phyloP scores from a whole-genome alignment of 768 basidiomycete genomes.

The Tylopilus sp. region DNA sequence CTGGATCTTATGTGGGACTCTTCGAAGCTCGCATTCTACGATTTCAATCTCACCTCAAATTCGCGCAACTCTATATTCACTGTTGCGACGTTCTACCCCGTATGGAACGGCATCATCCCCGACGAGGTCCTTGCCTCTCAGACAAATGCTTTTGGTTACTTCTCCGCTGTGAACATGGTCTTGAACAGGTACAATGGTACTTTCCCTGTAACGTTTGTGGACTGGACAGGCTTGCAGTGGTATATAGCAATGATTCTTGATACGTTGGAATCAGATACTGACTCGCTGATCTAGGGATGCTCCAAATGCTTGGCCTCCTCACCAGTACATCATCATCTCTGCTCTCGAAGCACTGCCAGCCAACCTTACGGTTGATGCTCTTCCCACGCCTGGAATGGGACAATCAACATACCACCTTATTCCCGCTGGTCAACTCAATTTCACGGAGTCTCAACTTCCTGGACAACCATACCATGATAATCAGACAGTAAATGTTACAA shows the following conservation, averaged over 20 bases:
- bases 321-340: slow-evolving; percentile 75
- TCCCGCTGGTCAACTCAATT: slow-evolving; percentile 75
- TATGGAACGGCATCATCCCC: slow-evolving; percentile 87
- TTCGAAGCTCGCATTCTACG: slow-evolving; percentile 83
- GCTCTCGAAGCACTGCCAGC: slow-evolving; percentile 74
- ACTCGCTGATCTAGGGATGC: slow-evolving; percentile 52
- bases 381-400: slow-evolving; percentile 49
- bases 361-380: slow-evolving; percentile 56
- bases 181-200: slow-evolving; percentile 87
- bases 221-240: slow-evolving; percentile 78
- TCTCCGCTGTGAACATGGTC: slow-evolving; percentile 73
- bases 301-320: slow-evolving; percentile 88
- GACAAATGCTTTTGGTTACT: slow-evolving; percentile 64
- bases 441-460: slow-evolving; percentile 69
- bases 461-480: slow-evolving; percentile 51
- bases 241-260: slow-evolving; percentile 22
- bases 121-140: slow-evolving; percentile 55
- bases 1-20: slow-evolving; percentile 87
- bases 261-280: background rate
- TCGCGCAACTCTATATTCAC: slow-evolving; percentile 63
- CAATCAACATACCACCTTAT: slow-evolving; percentile 66
- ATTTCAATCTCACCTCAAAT: slow-evolving; percentile 76
- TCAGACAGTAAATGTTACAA: slow-evolving; percentile 44
- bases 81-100: slow-evolving; percentile 77
- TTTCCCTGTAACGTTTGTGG: slow-evolving; percentile 73